Evolutionary conservation across 805 yeast genomes (phyloP).

Genomic region (Jamesozyma rosinii): DNA sequence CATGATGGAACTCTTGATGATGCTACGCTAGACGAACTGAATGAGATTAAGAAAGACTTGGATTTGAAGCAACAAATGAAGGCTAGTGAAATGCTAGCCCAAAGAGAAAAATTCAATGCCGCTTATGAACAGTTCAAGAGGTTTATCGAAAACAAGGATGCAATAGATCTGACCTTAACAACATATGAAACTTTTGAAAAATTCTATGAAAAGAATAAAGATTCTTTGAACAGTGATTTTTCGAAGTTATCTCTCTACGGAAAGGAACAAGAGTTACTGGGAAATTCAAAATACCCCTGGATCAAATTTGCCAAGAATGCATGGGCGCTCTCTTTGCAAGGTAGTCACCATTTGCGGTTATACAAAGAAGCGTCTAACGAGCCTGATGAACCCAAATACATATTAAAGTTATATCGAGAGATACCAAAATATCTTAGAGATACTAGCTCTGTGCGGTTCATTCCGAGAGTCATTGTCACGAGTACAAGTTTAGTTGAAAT

Average conservation of each 20-base stretch:
- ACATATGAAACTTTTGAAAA: constrained; percentile 35
- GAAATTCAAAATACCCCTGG: constrained; percentile 31
- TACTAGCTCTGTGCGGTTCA: constrained; percentile 7
- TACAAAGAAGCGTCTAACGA: constrained; percentile 14
- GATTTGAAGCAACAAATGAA: constrained; percentile 9
- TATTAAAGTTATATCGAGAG: constrained; percentile 13
- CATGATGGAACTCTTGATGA: constrained; percentile 23
- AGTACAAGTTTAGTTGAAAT: constrained; percentile 8
- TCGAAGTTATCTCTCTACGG: constrained; percentile 3
- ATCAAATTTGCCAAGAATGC: constrained; percentile 23
- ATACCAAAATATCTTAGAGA: constrained; percentile 15
- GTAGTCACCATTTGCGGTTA: constrained; percentile 16
- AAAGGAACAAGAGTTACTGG: constrained; percentile 14
- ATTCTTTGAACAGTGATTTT: constrained; percentile 5
- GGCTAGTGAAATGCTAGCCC: constrained; percentile 6
- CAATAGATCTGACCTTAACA: constrained; percentile 29
- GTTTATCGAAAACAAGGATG: constrained; percentile 10
- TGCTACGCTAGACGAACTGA: constrained; percentile 29
- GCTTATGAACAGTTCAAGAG: constrained; percentile 8
- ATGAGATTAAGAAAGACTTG: constrained; percentile 14
- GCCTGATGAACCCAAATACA: constrained; percentile 8
- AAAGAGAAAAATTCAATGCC: constrained; percentile 1
- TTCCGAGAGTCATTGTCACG: constrained; percentile 9
- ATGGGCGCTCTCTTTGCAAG: constrained; percentile 28
- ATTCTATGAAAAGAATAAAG: constrained; percentile 12